These are phyloP conservation scores for Colletotrichum sp. DNA, from an alignment of 2,329 filamentous ascomycete species.

Conservation along the genomic window DNA sequence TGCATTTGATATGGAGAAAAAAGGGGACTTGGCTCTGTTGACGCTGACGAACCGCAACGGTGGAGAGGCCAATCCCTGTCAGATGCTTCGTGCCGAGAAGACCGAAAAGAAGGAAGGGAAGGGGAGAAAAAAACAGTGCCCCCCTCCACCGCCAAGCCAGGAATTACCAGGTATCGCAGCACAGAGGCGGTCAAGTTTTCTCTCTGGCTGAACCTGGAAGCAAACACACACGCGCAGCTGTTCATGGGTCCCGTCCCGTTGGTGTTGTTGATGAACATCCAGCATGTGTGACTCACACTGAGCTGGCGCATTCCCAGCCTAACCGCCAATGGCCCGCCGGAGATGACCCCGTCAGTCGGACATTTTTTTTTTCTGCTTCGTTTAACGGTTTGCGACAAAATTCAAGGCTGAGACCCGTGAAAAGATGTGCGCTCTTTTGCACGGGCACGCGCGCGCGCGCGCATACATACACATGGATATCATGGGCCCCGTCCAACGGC, in stretches of 20 bases:
- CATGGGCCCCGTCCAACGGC: background rate
- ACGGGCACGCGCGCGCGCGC: background rate
- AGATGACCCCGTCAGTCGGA: background rate
- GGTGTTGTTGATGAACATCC: background rate
- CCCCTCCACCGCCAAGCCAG: background rate
- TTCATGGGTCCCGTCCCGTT: background rate
- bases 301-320: background rate
- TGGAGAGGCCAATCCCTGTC: background rate
- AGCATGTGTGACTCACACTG: slow-evolving; percentile 12
- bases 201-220: background rate
- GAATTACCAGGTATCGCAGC: background rate
- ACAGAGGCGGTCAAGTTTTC: slow-evolving; percentile 10
- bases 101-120: background rate
- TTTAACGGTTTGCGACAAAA: background rate
- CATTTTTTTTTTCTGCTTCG: background rate
- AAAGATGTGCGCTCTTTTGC: background rate
- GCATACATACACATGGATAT: background rate
- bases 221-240: background rate
- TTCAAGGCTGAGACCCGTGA: slow-evolving; percentile 5
- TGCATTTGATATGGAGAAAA: background rate
- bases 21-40: background rate
- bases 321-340: background rate
- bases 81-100: background rate
- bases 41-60: background rate
- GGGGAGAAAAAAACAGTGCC: background rate